These are phyloP conservation scores for Bimuria novae-zelandiae DNA, from an alignment of 2,329 filamentous ascomycete species.

Conservation along the genomic window DNA sequence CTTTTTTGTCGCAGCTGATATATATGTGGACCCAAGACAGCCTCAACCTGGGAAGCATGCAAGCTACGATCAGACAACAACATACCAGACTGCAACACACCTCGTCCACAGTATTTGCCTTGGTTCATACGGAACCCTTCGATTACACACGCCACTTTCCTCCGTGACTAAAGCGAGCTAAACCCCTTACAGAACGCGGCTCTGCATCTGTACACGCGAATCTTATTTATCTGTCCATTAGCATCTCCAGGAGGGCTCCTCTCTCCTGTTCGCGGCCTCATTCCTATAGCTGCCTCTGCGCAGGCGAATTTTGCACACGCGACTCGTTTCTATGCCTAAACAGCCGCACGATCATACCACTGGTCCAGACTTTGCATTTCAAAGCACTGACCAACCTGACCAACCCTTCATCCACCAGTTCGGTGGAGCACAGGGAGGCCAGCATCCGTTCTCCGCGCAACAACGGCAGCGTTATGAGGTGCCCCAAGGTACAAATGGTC, in stretches of 20 bases:
- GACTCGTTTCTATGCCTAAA: slow-evolving; percentile 37
- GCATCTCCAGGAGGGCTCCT: slow-evolving; percentile 12
- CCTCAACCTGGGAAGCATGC: not conserved
- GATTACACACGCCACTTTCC: slow-evolving; percentile 3
- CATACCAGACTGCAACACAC: not conserved
- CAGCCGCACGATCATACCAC: slow-evolving; percentile 23
- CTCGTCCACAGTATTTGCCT: not conserved
- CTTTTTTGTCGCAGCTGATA: slow-evolving; percentile 8
- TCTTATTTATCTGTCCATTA: slow-evolving; percentile 33
- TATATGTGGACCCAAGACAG: not conserved
- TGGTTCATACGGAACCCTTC: not conserved
- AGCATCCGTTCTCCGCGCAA: slow-evolving; percentile 22
- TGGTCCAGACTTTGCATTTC: slow-evolving; percentile 37
- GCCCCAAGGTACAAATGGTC: slow-evolving; percentile 28
- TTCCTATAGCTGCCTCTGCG: slow-evolving; percentile 19
- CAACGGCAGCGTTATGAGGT: slow-evolving; percentile 32
- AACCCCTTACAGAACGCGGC: slow-evolving; percentile 7
- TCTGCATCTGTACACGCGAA: slow-evolving; percentile 1
- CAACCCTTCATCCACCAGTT: slow-evolving; percentile 28
- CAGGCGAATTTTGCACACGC: slow-evolving; percentile 14
- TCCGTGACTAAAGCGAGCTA: slow-evolving; percentile 12
- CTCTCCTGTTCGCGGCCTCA: slow-evolving; percentile 8
- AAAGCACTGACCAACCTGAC: slow-evolving; percentile 44
- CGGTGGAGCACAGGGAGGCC: slow-evolving; percentile 22
- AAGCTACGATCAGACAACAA: not conserved